phyloP scores from a whole-genome alignment of 2,329 filamentous ascomycete genomes.

The Neocucurbitaria cava region DNA sequence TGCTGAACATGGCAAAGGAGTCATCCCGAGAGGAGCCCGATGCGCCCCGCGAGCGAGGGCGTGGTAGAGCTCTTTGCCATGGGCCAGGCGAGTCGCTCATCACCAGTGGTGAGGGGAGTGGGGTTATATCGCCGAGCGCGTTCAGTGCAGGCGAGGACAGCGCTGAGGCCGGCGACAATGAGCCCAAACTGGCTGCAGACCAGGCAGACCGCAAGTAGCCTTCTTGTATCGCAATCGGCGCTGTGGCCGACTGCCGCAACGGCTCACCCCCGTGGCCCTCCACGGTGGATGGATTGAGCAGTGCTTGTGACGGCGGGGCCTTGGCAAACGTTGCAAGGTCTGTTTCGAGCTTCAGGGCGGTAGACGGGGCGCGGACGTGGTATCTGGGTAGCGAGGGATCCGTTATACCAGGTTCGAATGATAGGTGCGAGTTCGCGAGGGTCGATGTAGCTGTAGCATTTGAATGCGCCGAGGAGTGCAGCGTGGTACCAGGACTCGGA shows the following conservation, averaged over 20 bases:
- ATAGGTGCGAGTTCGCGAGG: constrained; percentile 34
- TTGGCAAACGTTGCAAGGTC: constrained; percentile 43
- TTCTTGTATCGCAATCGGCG: constrained; percentile 48
- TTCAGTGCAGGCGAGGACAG: constrained; percentile 57
- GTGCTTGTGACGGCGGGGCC: constrained; percentile 19
- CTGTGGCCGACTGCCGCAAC: constrained; percentile 44
- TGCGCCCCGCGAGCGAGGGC: constrained; percentile 45
- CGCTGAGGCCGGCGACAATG: constrained; percentile 54
- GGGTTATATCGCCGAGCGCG: constrained; percentile 59
- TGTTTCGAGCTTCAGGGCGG: constrained; percentile 34
- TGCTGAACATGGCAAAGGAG: constrained; percentile 37
- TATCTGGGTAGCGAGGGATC: constrained; percentile 26
- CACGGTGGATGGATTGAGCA: constrained; percentile 37
- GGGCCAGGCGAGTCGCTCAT: constrained; percentile 51
- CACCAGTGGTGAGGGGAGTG: constrained; percentile 58
- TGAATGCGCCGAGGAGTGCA: constrained; percentile 18
- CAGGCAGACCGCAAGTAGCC: constrained; percentile 49
- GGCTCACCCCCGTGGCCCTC: constrained; percentile 39
- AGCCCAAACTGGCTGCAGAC: constrained; percentile 54
- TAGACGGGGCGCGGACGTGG: constrained; percentile 34
- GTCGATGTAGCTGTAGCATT: constrained; percentile 29
- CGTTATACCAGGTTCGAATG: constrained; percentile 11
- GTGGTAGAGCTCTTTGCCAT: constrained; percentile 49
- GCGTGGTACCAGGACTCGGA: constrained; percentile 9
- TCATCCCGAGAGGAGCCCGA: constrained; percentile 41